Base-by-base conservation (phyloP, 2,329 filamentous ascomycete genomes). In the Stachybotrys echinatus region DNA sequence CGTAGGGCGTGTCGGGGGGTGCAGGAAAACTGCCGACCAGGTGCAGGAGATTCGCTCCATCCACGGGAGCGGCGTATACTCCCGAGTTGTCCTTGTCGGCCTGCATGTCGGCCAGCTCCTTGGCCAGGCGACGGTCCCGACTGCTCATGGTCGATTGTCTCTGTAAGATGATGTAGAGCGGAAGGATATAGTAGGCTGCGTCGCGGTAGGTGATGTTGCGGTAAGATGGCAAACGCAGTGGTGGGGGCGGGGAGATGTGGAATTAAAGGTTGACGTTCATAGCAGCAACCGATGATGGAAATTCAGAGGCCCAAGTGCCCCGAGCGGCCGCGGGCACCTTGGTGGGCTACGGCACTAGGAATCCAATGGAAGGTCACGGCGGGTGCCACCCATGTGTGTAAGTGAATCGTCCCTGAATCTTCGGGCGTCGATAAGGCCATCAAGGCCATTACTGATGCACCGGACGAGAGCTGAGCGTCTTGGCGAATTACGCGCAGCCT, bases 1-100 rank as follows among this genome's bases (percentile, higher is more conserved):
- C 89, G 65, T 97, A 99, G 1, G 94, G 91, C 1, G 92, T 96
- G 56, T 95, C 91, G 34, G 92, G 91, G 1, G 94, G 94, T 0
- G 90, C 94, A 37, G 79, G 79, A 66, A 99, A 94, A 50, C 83
- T 81, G 51, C 92, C 94, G 58, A 84, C 85, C 54, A 99, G 83
- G 62, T 92, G 88, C 51, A 85, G 89, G 50, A 97, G 74, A 68
- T 91, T 87, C 55, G 83, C 79, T 44, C 80, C 80, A 53, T 81
- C 78, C 50, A 83, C 72, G 1, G 84, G 78, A 48, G 83, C 74
- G 14, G 88, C 89, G 23, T 77, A 77, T 61, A 97, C 89, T 53
- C 89, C 85, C 19, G 90, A 95, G 53, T 82, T 80, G 50, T 80
- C 77, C 53, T 65, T 71, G 76, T 99, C 94, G 53, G 76, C 75